A percentile compares a stretch with the other conserved stretches of the same genome.
Conservation (phyloP, 2,329 filamentous ascomycete genomes). For the Alternaria tenuissima region DNA sequence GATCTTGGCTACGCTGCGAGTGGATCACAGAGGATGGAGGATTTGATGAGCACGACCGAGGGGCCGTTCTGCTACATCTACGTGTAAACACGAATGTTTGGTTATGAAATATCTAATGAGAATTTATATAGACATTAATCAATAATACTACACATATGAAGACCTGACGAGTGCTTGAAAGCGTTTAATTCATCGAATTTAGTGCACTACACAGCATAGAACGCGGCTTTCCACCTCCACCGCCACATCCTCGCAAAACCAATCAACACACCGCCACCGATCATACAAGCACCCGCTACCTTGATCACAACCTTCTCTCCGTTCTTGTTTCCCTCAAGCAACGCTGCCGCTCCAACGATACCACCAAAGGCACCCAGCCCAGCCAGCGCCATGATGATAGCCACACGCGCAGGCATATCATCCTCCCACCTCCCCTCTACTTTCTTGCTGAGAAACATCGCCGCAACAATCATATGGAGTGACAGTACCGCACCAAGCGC, state of each 20-base stretch:
- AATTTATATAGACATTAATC: too few relatives aligned
- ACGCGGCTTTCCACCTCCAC: background rate
- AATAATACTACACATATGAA: background rate
- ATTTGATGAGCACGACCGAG: slow-evolving; percentile 43
- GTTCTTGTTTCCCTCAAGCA: slow-evolving; percentile 12
- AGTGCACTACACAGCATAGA: background rate
- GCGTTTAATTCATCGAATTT: too few relatives aligned
- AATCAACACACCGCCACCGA: background rate
- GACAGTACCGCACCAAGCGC: slow-evolving; percentile 15
- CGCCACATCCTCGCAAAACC: background rate
- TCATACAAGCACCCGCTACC: slow-evolving; percentile 10
- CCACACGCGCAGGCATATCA: slow-evolving; percentile 9
- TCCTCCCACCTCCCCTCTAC: slow-evolving; percentile 6
- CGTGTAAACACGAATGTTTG: slow-evolving; percentile 17
- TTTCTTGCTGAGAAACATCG: background rate
- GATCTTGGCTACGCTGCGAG: slow-evolving; percentile 50
- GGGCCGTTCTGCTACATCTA: slow-evolving; percentile 50
- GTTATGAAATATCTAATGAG: too few relatives aligned
- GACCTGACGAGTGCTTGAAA: too few relatives aligned
- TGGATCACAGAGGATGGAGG: slow-evolving; percentile 19
- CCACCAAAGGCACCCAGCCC: slow-evolving; percentile 17
- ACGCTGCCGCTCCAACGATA: slow-evolving; percentile 10
- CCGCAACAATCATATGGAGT: background rate
- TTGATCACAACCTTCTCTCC: slow-evolving; percentile 10
- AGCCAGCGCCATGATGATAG: slow-evolving; percentile 8